phyloP scores from a whole-genome alignment of 148 eudicot genomes.

The Heliosperma pusillum region DNA sequence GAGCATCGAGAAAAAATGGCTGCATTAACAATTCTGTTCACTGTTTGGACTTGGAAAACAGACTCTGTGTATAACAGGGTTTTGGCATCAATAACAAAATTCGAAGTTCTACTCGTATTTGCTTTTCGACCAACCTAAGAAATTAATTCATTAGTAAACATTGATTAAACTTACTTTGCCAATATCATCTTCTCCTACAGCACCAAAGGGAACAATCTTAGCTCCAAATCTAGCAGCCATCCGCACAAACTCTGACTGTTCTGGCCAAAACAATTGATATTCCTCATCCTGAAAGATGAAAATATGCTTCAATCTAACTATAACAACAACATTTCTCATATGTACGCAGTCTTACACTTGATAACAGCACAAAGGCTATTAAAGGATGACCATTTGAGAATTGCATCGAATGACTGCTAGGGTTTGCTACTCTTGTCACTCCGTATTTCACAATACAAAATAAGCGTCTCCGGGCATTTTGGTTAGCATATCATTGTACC shows the following conservation, averaged over 20 bases:
- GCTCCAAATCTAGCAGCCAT: constrained; percentile 92
- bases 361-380: too few species aligned
- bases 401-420: too few species aligned
- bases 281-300: constrained; percentile 59
- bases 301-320: background rate
- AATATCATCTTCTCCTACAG: constrained; percentile 81
- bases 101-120: background rate
- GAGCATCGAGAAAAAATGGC: background rate
- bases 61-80: background rate
- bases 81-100: background rate
- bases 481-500: too few species aligned
- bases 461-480: too few species aligned
- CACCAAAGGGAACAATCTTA: constrained; percentile 75
- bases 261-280: constrained; percentile 77
- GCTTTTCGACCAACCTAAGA: background rate
- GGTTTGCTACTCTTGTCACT: too few species aligned
- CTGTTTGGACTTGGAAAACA: background rate
- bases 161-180: constrained; percentile 42
- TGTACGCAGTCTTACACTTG: too few species aligned
- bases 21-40: background rate
- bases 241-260: constrained; percentile 68
- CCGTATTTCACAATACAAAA: too few species aligned
- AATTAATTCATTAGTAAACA: background rate
- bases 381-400: too few species aligned
- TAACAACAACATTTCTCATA: background rate